A percentile compares a stretch with the other conserved stretches of the same genome.
Conservation (phyloP, 805 yeast species). For the Groenewaldozyma tartarivorans region DNA sequence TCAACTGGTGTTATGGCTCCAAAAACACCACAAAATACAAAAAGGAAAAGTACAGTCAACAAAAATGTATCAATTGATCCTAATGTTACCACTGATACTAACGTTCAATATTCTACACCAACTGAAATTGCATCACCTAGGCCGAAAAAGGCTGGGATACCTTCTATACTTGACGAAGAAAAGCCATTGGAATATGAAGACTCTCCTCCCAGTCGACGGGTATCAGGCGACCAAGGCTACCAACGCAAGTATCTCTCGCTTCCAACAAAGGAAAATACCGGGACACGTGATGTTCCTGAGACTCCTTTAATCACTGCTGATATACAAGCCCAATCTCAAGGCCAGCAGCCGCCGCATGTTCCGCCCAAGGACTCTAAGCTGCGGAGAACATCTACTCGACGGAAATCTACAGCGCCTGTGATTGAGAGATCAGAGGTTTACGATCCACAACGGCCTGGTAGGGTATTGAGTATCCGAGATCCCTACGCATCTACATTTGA, state of each 20-base stretch:
- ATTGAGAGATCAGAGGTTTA: slow-evolving; percentile 11
- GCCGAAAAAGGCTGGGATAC: slow-evolving; percentile 3
- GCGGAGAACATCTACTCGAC: not conserved
- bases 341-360: not conserved
- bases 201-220: not conserved
- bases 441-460: slow-evolving; percentile 4
- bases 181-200: not conserved
- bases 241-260: not conserved
- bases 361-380: not conserved
- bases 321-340: not conserved
- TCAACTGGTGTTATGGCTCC: not conserved
- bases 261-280: slow-evolving; percentile 1
- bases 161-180: not conserved
- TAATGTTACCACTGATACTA: not conserved
- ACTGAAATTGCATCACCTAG: slow-evolving; percentile 3
- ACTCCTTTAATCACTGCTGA: not conserved
- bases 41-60: not conserved
- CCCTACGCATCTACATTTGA: slow-evolving; percentile 7
- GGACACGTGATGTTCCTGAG: too few relatives aligned
- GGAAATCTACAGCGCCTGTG: slow-evolving; percentile 4
- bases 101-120: not conserved
- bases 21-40: not conserved
- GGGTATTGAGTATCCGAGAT: not conserved
- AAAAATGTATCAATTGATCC: not conserved
- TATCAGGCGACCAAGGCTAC: not conserved